Evolutionary conservation across 1,284 basidiomycete genomes (phyloP).

Genomic region (Heterobasidion occidentale): DNA sequence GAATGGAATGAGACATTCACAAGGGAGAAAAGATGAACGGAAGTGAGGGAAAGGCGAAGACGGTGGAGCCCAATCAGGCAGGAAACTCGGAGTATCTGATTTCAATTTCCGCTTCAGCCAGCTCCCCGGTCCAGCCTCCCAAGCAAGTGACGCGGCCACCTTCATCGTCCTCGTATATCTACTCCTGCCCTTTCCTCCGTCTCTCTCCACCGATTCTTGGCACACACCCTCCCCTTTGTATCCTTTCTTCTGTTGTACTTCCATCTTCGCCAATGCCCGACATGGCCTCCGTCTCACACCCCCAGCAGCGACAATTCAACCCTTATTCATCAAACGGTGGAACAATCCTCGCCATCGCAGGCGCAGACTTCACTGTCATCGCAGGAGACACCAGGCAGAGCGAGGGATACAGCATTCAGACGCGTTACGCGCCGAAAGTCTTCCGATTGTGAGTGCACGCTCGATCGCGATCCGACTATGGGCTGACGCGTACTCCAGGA

Average conservation of each 20-base stretch:
- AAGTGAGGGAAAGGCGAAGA: neutral
- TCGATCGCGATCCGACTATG: conserved; percentile 1
- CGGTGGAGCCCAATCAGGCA: neutral
- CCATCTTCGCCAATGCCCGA: neutral
- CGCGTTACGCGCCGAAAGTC: conserved; percentile 90
- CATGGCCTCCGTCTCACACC: conserved; percentile 32
- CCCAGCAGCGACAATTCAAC: conserved; percentile 66
- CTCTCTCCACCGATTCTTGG: neutral
- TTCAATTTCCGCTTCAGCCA: conserved; percentile 7
- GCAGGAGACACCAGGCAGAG: conserved; percentile 93
- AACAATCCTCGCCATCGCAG: conserved; percentile 91
- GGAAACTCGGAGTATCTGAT: conserved; percentile 4
- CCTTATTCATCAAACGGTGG: conserved; percentile 90
- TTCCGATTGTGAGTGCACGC: conserved; percentile 60
- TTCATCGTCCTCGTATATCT: conserved; percentile 4
- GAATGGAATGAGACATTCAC: neutral
- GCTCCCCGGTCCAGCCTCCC: neutral
- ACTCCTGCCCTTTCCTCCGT: neutral
- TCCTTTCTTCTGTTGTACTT: neutral
- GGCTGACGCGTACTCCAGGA: conserved; percentile 40
- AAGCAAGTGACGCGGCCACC: conserved; percentile 10
- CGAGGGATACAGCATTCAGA: conserved; percentile 92
- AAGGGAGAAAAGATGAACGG: neutral
- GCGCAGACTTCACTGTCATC: conserved; percentile 86
- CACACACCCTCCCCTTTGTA: neutral